These are phyloP conservation scores for Mycena sanguinolenta DNA, from an alignment of 768 basidiomycete genomes.

Conservation along the genomic window DNA sequence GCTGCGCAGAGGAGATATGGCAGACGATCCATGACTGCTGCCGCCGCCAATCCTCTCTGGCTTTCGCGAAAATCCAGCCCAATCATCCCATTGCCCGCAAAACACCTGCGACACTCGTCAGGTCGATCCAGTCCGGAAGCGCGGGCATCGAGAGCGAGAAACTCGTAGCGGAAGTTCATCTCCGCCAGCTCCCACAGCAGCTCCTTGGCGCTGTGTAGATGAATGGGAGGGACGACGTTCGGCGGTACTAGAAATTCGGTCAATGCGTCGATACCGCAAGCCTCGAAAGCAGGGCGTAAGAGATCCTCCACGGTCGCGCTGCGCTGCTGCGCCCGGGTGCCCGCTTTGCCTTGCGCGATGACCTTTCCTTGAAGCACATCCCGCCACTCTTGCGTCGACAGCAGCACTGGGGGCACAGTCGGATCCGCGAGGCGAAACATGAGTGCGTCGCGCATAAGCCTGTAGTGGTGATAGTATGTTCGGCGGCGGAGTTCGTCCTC, in stretches of 20 bases:
- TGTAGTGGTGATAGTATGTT: constrained; percentile 14
- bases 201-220: constrained; percentile 8
- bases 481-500: not conserved
- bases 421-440: too few relatives aligned
- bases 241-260: constrained; percentile 11
- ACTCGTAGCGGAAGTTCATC: constrained; percentile 33
- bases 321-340: not conserved
- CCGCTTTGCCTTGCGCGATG: constrained; percentile 3
- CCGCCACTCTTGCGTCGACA: too few relatives aligned
- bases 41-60: constrained; percentile 18
- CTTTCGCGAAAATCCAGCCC: constrained; percentile 19
- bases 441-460: too few relatives aligned
- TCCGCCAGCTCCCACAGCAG: too few relatives aligned
- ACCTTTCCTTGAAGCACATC: too few relatives aligned
- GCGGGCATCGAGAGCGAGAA: constrained; percentile 33
- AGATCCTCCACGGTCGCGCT: constrained; percentile 9
- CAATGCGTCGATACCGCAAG: too few relatives aligned
- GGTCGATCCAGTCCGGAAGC: constrained; percentile 18
- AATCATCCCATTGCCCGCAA: constrained; percentile 13
- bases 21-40: constrained; percentile 1
- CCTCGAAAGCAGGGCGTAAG: constrained; percentile 13
- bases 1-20: too few relatives aligned
- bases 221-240: not conserved
- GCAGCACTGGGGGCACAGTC: too few relatives aligned
- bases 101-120: constrained; percentile 16